phyloP scores from a whole-genome alignment of 352 stramenopile species.

The Pythium pectinolyticum region DNA sequence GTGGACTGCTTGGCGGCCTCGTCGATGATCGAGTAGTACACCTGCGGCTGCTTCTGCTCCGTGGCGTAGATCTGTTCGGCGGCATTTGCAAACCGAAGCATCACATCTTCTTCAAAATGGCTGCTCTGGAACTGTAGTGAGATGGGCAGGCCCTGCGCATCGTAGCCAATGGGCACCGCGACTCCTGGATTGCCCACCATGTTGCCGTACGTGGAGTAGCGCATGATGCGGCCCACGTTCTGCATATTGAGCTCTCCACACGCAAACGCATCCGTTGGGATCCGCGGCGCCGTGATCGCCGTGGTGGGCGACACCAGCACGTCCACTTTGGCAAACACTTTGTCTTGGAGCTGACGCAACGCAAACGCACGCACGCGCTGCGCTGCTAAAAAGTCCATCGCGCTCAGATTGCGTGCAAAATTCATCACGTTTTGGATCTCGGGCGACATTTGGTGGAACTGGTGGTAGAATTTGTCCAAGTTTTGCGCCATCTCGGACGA shows the following conservation, averaged over 20 bases:
- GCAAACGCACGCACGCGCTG: slow-evolving; percentile 85
- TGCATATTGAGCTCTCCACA: slow-evolving; percentile 59
- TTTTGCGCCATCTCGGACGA: slow-evolving; percentile 75
- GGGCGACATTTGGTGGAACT: slow-evolving; percentile 55
- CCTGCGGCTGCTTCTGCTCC: slow-evolving; percentile 48
- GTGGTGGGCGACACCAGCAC: slow-evolving; percentile 88
- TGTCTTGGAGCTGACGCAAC: slow-evolving; percentile 65
- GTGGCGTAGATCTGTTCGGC: slow-evolving; percentile 44
- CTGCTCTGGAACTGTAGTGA: slow-evolving; percentile 76
- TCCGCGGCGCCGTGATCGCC: slow-evolving; percentile 69
- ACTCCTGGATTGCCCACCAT: slow-evolving; percentile 84
- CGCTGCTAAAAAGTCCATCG: slow-evolving; percentile 80
- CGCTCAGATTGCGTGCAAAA: slow-evolving; percentile 64
- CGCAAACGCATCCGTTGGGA: slow-evolving; percentile 45
- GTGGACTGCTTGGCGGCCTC: slow-evolving; percentile 33
- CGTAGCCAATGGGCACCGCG: slow-evolving; percentile 72
- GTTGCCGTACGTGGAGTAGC: slow-evolving; percentile 85
- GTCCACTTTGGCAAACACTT: slow-evolving; percentile 85
- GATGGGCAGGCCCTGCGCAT: slow-evolving; percentile 60
- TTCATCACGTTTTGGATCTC: slow-evolving; percentile 75
- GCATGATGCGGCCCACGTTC: slow-evolving; percentile 66
- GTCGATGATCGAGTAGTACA: slow-evolving; percentile 71
- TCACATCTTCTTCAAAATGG: slow-evolving; percentile 75
- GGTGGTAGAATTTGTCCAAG: slow-evolving; percentile 64
- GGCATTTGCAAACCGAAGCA: slow-evolving; percentile 65